Evolutionary conservation across 139 green algal genomes (phyloP).

Genomic region (Chlamydomonas incerta): DNA sequence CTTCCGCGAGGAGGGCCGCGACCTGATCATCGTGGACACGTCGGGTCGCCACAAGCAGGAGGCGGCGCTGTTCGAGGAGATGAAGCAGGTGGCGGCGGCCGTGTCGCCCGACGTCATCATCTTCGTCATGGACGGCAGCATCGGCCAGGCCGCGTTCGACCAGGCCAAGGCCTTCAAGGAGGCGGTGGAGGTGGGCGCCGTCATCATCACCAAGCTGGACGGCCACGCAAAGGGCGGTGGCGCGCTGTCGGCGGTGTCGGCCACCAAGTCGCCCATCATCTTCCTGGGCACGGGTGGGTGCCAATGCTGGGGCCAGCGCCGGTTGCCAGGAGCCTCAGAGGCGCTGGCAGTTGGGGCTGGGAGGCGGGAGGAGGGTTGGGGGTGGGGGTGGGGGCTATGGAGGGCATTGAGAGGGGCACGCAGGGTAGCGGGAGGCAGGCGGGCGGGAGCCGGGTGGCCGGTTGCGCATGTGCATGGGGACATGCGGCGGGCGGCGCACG

Average conservation of each 20-base stretch:
- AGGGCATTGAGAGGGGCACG: too few relatives aligned
- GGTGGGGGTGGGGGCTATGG: too few relatives aligned
- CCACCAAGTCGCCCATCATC: constrained; percentile 94
- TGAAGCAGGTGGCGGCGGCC: constrained; percentile 82
- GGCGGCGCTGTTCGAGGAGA: constrained; percentile 98
- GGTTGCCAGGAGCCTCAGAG: not conserved
- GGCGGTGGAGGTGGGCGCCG: constrained; percentile 91
- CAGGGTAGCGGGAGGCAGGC: too few relatives aligned
- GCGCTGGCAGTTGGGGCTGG: not conserved
- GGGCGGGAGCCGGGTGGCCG: too few relatives aligned
- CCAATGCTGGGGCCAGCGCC: not conserved
- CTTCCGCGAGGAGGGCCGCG: constrained; percentile 82
- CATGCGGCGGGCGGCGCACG: too few relatives aligned
- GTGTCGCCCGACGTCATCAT: constrained; percentile 91
- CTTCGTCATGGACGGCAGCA: constrained; percentile 99
- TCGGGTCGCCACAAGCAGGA: constrained; percentile 97
- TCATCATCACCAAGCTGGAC: constrained; percentile 99
- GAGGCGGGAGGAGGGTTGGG: not conserved
- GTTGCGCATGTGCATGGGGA: too few relatives aligned
- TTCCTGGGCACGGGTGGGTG: constrained; percentile 94
- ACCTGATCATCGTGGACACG: constrained; percentile 99
- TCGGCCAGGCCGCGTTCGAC: constrained; percentile 97
- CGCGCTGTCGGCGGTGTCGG: constrained; percentile 91
- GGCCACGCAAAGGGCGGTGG: constrained; percentile 98
- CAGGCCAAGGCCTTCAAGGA: constrained; percentile 98